Evolutionary conservation across 148 eudicot species (phyloP).

Genomic region (Oxyria digyna): DNA sequence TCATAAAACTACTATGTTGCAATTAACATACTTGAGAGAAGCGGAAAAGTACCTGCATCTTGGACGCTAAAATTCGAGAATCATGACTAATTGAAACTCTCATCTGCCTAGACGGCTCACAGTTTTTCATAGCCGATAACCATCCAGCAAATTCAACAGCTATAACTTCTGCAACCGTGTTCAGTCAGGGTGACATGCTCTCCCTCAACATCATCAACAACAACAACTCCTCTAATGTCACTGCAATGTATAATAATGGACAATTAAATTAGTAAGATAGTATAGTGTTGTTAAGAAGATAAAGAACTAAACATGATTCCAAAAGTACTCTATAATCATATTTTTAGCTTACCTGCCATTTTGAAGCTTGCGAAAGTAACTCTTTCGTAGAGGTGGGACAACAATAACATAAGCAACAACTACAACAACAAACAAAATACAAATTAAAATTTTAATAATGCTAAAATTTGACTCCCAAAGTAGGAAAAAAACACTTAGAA

Average conservation of each 20-base stretch:
- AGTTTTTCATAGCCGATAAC: conserved; percentile 66
- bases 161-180: conserved; percentile 94
- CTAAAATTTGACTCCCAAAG: not conserved
- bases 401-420: conserved; percentile 51
- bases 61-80: conserved; percentile 88
- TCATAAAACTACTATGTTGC: too few species aligned
- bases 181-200: conserved; percentile 83
- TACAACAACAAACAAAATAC: conserved; percentile 25
- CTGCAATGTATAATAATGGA: conserved; percentile 23
- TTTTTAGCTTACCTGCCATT: conserved; percentile 67
- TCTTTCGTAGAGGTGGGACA: conserved; percentile 35
- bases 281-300: too few species aligned
- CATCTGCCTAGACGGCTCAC: conserved; percentile 36
- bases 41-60: conserved; percentile 64
- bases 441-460: not conserved
- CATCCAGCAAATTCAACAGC: conserved; percentile 94
- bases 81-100: conserved; percentile 84
- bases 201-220: conserved; percentile 87
- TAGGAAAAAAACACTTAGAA: not conserved
- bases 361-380: conserved; percentile 88
- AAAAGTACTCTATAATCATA: not conserved
- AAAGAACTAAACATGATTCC: not conserved
- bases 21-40: too few species aligned
- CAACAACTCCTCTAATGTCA: conserved; percentile 98
- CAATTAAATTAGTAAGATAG: not conserved